Conservation (phyloP, 2,329 filamentous ascomycete genomes). For the Fusarium sp. region DNA sequence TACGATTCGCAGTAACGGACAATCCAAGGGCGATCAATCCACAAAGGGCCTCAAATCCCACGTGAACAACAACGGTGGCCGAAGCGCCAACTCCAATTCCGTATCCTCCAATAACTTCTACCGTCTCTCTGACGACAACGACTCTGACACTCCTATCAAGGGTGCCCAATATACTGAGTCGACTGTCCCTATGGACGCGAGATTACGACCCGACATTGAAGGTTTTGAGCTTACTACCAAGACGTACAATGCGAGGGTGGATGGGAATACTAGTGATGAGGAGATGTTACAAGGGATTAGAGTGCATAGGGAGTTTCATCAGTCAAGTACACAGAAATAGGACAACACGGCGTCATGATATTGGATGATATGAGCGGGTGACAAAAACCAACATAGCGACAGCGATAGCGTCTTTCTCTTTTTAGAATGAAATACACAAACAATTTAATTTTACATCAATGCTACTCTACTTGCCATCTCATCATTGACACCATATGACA, state of each 20-base stretch:
- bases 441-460: neutral
- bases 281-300: slow-evolving; percentile 54
- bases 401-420: neutral
- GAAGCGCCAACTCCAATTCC: slow-evolving; percentile 27
- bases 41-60: slow-evolving; percentile 30
- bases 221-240: slow-evolving; percentile 49
- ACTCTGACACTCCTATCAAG: slow-evolving; percentile 43
- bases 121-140: slow-evolving; percentile 48
- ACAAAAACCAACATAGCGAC: neutral
- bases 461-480: neutral
- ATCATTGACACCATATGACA: neutral
- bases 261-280: slow-evolving; percentile 48
- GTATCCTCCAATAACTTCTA: slow-evolving; percentile 45
- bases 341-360: neutral
- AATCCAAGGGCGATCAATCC: slow-evolving; percentile 41
- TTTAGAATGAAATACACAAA: slow-evolving; percentile 7
- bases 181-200: neutral
- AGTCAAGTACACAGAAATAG: slow-evolving; percentile 35
- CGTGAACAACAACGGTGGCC: neutral
- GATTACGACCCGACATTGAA: slow-evolving; percentile 49
- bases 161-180: slow-evolving; percentile 6
- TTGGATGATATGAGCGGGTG: neutral
- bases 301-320: slow-evolving; percentile 53
- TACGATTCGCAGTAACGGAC: slow-evolving; percentile 32
- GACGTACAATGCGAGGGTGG: slow-evolving; percentile 45